Percentiles rank a stretch among this genome's conserved stretches.
Conservation (phyloP, 1,284 basidiomycete species). For the Laetiporus sulphureus region DNA sequence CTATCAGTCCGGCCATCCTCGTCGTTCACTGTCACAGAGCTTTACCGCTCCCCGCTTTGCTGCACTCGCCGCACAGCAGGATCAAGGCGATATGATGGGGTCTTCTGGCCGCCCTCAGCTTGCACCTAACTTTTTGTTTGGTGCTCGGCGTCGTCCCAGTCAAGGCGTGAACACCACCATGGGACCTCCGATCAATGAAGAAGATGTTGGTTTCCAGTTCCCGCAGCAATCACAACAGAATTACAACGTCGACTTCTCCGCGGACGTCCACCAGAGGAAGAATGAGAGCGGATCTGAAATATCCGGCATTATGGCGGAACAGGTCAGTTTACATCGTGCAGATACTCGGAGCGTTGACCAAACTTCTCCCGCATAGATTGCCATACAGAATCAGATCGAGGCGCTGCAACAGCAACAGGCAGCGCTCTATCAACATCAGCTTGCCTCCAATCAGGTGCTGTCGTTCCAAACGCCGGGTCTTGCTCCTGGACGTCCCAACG, state of each 20-base stretch:
- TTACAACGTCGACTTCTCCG: slow-evolving; percentile 24
- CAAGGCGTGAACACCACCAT: slow-evolving; percentile 39
- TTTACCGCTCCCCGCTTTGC: slow-evolving; percentile 86
- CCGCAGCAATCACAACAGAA: slow-evolving; percentile 55
- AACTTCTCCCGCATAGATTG: slow-evolving; percentile 49
- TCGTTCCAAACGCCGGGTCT: slow-evolving; percentile 67
- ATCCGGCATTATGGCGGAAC: slow-evolving; percentile 83
- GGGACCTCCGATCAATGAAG: slow-evolving; percentile 72
- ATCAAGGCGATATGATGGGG: slow-evolving; percentile 59
- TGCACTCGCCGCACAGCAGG: slow-evolving; percentile 68
- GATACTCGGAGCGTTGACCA: too few relatives aligned
- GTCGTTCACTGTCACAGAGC: slow-evolving; percentile 69
- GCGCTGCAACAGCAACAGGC: slow-evolving; percentile 86
- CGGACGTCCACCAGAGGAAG: slow-evolving; percentile 46
- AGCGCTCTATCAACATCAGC: slow-evolving; percentile 80
- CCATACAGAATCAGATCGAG: slow-evolving; percentile 87
- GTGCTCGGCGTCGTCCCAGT: slow-evolving; percentile 55
- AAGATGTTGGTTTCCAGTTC: slow-evolving; percentile 76
- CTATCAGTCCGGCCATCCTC: slow-evolving; percentile 53
- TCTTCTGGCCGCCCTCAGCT: slow-evolving; percentile 83
- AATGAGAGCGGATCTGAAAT: slow-evolving; percentile 67
- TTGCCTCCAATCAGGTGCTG: slow-evolving; percentile 70
- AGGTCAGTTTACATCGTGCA: too few relatives aligned
- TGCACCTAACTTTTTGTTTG: slow-evolving; percentile 86
- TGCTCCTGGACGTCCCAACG: slow-evolving; percentile 49